Percentiles rank a stretch among this genome's conserved stretches.
Conservation (phyloP, 768 basidiomycete species). For the Phylloporus arenicola region DNA sequence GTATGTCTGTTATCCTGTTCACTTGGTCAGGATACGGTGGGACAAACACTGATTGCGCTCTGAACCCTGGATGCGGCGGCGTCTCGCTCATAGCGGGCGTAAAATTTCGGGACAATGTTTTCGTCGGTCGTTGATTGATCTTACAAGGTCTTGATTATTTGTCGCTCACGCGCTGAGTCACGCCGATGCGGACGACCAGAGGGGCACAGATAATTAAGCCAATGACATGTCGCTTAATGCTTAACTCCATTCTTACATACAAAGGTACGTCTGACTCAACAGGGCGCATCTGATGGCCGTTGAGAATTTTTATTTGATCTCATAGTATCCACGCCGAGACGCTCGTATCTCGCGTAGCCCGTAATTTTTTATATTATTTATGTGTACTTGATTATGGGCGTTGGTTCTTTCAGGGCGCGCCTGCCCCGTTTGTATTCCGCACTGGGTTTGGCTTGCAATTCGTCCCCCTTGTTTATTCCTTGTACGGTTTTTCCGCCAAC, state of each 20-base stretch:
- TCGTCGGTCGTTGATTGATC: neutral
- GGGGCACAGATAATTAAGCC: neutral
- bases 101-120: neutral
- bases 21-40: constrained; percentile 1
- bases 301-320: neutral
- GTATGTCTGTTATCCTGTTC: neutral
- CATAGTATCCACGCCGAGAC: neutral
- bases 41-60: neutral
- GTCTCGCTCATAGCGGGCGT: neutral
- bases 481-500: neutral
- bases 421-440: neutral
- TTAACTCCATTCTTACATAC: neutral
- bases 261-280: neutral
- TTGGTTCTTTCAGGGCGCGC: neutral
- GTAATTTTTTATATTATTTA: neutral
- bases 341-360: neutral
- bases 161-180: neutral
- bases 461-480: neutral
- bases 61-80: neutral
- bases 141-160: neutral
- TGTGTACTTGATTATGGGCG: neutral
- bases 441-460: neutral
- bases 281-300: neutral
- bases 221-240: neutral
- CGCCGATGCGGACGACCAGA: neutral